These are phyloP conservation scores for Colletotrichum tofieldiae DNA, from an alignment of 2,329 filamentous ascomycete genomes.

Conservation along the genomic window DNA sequence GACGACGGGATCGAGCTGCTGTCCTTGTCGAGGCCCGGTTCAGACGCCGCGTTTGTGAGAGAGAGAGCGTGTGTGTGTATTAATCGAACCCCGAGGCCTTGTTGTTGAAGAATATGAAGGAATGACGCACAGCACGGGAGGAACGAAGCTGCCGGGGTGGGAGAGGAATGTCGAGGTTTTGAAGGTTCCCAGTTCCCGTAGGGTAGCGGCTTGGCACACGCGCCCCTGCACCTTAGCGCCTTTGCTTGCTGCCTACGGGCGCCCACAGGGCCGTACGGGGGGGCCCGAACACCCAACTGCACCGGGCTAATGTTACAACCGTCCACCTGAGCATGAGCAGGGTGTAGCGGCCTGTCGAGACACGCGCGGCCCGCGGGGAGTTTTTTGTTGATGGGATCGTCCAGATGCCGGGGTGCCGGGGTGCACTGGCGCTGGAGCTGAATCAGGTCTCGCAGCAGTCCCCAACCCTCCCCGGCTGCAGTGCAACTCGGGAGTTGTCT, in stretches of 20 bases:
- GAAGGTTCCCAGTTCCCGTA: slow-evolving; percentile 15
- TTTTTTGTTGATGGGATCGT: slow-evolving; percentile 14
- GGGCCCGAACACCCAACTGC: slow-evolving; percentile 10
- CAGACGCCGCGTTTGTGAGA: background rate
- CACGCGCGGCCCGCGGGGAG: slow-evolving; percentile 32
- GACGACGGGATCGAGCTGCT: background rate
- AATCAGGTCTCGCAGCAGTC: background rate
- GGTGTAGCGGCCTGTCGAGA: background rate
- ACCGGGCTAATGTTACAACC: too few species aligned
- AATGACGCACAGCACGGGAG: slow-evolving; percentile 21
- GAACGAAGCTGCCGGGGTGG: background rate
- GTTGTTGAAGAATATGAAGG: slow-evolving; percentile 3
- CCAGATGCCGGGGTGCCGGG: slow-evolving; percentile 6
- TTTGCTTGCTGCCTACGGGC: slow-evolving; percentile 23
- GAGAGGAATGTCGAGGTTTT: slow-evolving; percentile 38
- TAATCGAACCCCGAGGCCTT: background rate
- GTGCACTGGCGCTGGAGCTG: slow-evolving; percentile 3
- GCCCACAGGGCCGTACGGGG: slow-evolving; percentile 24
- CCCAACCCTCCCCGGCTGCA: background rate
- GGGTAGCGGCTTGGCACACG: slow-evolving; percentile 37
- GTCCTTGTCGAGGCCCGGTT: background rate
- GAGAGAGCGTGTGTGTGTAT: background rate
- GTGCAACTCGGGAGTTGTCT: background rate
- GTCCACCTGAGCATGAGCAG: background rate
- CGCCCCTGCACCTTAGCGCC: slow-evolving; percentile 35